Conservation (phyloP, 2,329 filamentous ascomycete genomes). For the Monilinia polystroma region DNA sequence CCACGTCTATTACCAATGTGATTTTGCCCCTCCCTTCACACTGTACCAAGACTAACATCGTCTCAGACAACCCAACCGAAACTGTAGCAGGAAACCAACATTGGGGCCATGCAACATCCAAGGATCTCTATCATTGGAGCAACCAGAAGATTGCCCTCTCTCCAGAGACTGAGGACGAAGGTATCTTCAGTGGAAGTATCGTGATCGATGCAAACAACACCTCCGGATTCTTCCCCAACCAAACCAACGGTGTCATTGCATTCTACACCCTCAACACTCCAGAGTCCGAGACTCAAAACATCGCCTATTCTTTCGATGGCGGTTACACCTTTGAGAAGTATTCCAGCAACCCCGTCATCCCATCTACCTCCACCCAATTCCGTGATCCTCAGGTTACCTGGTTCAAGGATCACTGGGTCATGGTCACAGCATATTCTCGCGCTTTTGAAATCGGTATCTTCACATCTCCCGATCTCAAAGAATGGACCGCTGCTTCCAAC, state of each 20-base stretch:
- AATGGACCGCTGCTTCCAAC: constrained; percentile 59
- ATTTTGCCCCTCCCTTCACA: constrained; percentile 2
- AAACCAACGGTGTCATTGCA: constrained; percentile 61
- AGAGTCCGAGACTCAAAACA: constrained; percentile 52
- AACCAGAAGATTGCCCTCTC: constrained; percentile 64
- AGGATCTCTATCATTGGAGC: constrained; percentile 62
- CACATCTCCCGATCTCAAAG: constrained; percentile 57
- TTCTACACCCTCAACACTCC: constrained; percentile 50
- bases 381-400: constrained; percentile 65
- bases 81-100: constrained; percentile 58
- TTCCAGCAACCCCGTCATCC: constrained; percentile 58
- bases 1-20: constrained; percentile 66
- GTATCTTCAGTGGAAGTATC: constrained; percentile 54
- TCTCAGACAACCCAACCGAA: constrained; percentile 49
- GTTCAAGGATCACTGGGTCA: constrained; percentile 57
- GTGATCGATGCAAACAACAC: constrained; percentile 58
- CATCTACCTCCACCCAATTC: constrained; percentile 51
- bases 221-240: constrained; percentile 59
- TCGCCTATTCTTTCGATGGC: constrained; percentile 61
- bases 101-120: constrained; percentile 65
- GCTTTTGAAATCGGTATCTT: constrained; percentile 61
- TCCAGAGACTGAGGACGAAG: constrained; percentile 44
- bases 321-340: constrained; percentile 63
- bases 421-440: constrained; percentile 53
- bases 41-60: not conserved